These are phyloP conservation scores for Avicennia marina DNA, from an alignment of 257 asterid genomes.

Conservation along the genomic window DNA sequence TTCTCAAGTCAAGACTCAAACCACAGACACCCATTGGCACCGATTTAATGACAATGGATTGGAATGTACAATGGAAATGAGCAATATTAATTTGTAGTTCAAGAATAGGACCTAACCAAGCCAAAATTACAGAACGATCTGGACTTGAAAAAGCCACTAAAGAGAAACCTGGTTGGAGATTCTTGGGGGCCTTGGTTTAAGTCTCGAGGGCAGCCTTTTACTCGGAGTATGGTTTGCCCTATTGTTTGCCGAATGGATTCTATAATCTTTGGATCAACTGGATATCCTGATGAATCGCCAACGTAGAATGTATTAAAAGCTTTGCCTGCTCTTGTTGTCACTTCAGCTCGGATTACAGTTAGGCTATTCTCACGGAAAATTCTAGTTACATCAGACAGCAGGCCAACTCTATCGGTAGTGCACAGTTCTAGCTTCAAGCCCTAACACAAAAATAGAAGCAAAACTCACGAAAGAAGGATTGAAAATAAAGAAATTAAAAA, in stretches of 20 bases:
- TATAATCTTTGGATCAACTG: conserved; percentile 82
- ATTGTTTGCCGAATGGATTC: conserved; percentile 81
- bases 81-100: conserved; percentile 3
- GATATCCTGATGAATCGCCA: conserved; percentile 79
- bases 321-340: conserved; percentile 80
- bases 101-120: conserved; percentile 52
- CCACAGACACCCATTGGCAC: conserved; percentile 12
- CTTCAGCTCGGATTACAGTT: conserved; percentile 87
- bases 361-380: conserved; percentile 91
- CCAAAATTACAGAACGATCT: conserved; percentile 73
- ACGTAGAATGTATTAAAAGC: conserved; percentile 89
- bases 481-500: no score
- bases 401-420: conserved; percentile 81
- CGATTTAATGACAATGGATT: not conserved
- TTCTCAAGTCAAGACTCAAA: conserved; percentile 12
- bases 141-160: conserved; percentile 75
- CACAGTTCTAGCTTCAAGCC: conserved; percentile 93
- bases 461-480: no score
- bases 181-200: conserved; percentile 50
- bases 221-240: conserved; percentile 80
- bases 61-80: conserved; percentile 14
- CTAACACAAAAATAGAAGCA: conserved; percentile 19
- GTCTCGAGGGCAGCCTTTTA: conserved; percentile 65
- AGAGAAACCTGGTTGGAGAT: conserved; percentile 70
- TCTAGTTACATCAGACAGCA: conserved; percentile 80